Evolutionary conservation across 140 eudicot species (phyloP), one percentile per base, ranked within the genome.

Genomic region (Cichorium intybus): DNA sequence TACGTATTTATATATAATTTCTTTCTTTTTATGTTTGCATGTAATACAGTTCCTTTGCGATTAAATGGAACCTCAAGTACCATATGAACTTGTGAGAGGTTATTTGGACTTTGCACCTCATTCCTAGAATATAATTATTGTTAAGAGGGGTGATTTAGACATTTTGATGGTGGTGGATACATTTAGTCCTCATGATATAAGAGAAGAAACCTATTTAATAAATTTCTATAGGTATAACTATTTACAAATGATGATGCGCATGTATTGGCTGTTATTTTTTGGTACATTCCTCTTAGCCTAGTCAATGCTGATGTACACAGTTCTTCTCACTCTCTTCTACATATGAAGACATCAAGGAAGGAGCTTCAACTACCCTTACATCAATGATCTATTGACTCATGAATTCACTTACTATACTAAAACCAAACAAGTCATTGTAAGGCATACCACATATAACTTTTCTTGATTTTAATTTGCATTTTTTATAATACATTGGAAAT

Each of bases 1-100:
- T 5, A 1, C 5, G 12, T 22, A n/a, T 5, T 16, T 8, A 16
- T 60, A 12, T 2, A 43, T 14, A 22, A 6, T 24, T 41, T 23
- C 6, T 41, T 43, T 64, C 45, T 7, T 56, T 51, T 28, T 54
- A 14, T 18, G 14, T 73, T 68, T 63, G 52, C n/a, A 12, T 65
- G 4, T 60, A 21, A 31, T 80, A 7, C 61, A 93, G 99, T 93
- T 88, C 70, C 85, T 93, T 31, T 93, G 99, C 81, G 99, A 93
- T 53, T 84, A 95, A 23, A 77, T 93, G 90, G 84, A 86, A 39
- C 99, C 99, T 73, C 94, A 46, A 64, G 90, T 93, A 15, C 97
- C 95, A 27, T 93, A 97, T 93, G 99, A 93, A 77, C 95, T 93
- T 60, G 92, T 93, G 73, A 83, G 99, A 72, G 99, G 99, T 20